Conservation (phyloP, 306 rosid species). For the Cicer pinnatifidum region DNA sequence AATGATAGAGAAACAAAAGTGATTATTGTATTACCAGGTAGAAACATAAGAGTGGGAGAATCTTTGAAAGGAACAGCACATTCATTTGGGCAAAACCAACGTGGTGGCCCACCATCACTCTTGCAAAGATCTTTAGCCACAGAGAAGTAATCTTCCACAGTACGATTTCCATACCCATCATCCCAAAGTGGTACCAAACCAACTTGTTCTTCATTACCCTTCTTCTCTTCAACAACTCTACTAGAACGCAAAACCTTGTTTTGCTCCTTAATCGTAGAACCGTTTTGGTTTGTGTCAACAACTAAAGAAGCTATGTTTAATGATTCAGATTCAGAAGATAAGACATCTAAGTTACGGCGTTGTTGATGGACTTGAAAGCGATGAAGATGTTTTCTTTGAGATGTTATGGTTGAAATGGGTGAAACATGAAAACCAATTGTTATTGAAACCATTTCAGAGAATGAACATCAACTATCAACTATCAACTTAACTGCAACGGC, state of each 20-base stretch:
- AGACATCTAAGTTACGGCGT: slow-evolving; percentile 48
- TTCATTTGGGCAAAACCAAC: slow-evolving; percentile 87
- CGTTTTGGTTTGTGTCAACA: slow-evolving; percentile 48
- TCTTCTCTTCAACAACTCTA: slow-evolving; percentile 38
- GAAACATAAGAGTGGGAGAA: slow-evolving; percentile 75
- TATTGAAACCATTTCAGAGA: slow-evolving; percentile 56
- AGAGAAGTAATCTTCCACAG: slow-evolving; percentile 71
- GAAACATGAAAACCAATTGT: slow-evolving; percentile 47
- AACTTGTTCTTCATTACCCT: not conserved
- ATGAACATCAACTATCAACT: not conserved
- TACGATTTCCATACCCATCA: slow-evolving; percentile 81
- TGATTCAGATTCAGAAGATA: slow-evolving; percentile 58
- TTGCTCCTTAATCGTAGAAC: slow-evolving; percentile 39
- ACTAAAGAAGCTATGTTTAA: slow-evolving; percentile 51
- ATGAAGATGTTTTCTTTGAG: slow-evolving; percentile 25
- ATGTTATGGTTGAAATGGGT: slow-evolving; percentile 40
- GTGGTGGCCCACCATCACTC: slow-evolving; percentile 78
- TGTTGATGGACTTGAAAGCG: slow-evolving; percentile 35
- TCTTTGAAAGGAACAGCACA: slow-evolving; percentile 56
- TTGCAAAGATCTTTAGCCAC: slow-evolving; percentile 58
- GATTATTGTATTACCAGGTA: slow-evolving; percentile 65
- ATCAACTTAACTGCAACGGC: not conserved
- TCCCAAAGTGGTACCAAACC: slow-evolving; percentile 73
- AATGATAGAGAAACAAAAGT: no score
- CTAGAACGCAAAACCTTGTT: slow-evolving; percentile 37